Evolutionary conservation across 2,329 filamentous ascomycete genomes (phyloP), one percentile per base, ranked within the genome.

Genomic region (Arthroderma sp.): DNA sequence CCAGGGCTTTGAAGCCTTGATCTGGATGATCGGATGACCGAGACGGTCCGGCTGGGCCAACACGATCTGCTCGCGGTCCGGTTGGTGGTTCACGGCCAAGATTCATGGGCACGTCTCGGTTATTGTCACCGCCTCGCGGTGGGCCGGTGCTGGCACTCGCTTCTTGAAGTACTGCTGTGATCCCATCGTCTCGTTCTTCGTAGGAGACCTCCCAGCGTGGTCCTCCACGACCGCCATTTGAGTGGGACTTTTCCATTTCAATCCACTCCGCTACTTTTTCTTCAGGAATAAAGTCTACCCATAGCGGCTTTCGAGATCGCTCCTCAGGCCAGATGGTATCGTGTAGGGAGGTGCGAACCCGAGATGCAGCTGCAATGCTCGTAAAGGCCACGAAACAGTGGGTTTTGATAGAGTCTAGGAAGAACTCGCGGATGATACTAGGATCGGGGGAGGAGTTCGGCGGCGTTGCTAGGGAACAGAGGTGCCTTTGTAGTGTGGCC

Each of bases 251-350:
- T 61, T 94, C 86, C 36, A 66, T 72, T 5, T 77, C 72, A 47
- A 93, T 81, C 86, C 87, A 96, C 27, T 74, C 73, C 9, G 68
- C 61, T 3, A 93, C 73, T 51, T 78, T 77, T 28, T 86, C 78
- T 11, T 82, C 75, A 0, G 89, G 89, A 15, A 96, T 73, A 60
- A 91, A 96, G 60, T 98, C 91, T 3, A 86, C 85, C 76, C 82
- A 93, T 1, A 96, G 72, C 1, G 80, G 73, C 60, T 91, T 93
- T 30, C 91, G 76, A 53, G 82, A 84, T 47, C 81, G 78, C 65
- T 96, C 89, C 47, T 87, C 78, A 1, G 89, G 89, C 86, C 88
- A 96, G 32, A 87, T 75, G 22, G 74, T 75, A 47, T 79, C 77
- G 63, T 98, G 89, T 2, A 96, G 69, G 2, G 75, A 74, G 6